Percentiles rank a stretch among this genome's conserved stretches.
These are phyloP conservation scores for Blastomyces silverae DNA, from an alignment of 2,329 filamentous ascomycete species.

Conservation along the genomic window DNA sequence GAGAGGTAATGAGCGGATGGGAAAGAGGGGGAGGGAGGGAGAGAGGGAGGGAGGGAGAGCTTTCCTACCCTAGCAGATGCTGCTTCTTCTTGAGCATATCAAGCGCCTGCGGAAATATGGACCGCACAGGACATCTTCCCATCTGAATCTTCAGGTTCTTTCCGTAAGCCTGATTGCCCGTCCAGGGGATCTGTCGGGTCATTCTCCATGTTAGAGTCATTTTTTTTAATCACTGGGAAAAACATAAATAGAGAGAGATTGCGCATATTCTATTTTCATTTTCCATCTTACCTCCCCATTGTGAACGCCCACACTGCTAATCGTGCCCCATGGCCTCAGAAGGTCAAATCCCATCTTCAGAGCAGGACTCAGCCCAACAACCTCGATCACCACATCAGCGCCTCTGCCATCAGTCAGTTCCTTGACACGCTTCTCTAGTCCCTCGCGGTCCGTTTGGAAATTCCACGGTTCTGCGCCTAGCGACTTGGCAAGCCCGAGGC, in stretches of 20 bases:
- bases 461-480: constrained; percentile 80
- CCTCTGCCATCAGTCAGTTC: constrained; percentile 72
- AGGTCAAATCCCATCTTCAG: constrained; percentile 65
- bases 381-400: constrained; percentile 77
- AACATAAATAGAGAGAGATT: no score
- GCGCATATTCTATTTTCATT: no score
- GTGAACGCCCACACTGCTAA: constrained; percentile 70
- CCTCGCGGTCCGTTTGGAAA: constrained; percentile 60
- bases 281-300: constrained; percentile 55
- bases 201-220: constrained; percentile 7
- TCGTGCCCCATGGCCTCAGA: constrained; percentile 63
- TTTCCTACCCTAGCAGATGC: constrained; percentile 56
- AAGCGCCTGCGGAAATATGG: constrained; percentile 60
- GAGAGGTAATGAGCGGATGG: no score
- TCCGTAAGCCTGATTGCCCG: constrained; percentile 55
- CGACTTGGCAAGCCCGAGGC: constrained; percentile 63
- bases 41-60: no score
- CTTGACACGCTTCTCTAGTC: constrained; percentile 61
- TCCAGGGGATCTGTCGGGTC: constrained; percentile 54
- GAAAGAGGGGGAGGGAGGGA: background rate
- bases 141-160: constrained; percentile 70
- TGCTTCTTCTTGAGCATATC: constrained; percentile 60
- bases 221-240: background rate
- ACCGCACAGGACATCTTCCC: constrained; percentile 68
- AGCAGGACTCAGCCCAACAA: constrained; percentile 64